A percentile compares a stretch with the other conserved stretches of the same genome.
These are phyloP conservation scores for Dendrothele bispora DNA, from an alignment of 768 basidiomycete genomes.

Conservation along the genomic window DNA sequence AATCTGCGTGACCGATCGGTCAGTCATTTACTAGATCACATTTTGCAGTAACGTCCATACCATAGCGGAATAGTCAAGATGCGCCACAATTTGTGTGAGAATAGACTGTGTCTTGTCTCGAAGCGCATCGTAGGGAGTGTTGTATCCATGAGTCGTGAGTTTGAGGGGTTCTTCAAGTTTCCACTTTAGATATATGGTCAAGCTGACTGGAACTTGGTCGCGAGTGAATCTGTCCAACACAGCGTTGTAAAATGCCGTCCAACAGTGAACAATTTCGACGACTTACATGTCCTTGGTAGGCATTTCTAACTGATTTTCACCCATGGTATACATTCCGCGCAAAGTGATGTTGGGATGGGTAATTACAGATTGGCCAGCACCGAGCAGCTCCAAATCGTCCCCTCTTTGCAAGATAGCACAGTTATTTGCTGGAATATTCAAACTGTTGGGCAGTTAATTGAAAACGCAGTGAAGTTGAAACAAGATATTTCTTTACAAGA, in stretches of 20 bases:
- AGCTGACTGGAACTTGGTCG: conserved; percentile 82
- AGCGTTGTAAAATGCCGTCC: no score
- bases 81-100: conserved; percentile 82
- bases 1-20: conserved; percentile 40
- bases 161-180: conserved; percentile 50
- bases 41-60: conserved; percentile 14
- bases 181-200: conserved; percentile 87
- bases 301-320: conserved; percentile 85
- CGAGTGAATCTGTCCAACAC: conserved; percentile 71
- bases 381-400: conserved; percentile 74
- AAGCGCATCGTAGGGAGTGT: conserved; percentile 74
- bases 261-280: no score
- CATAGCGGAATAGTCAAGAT: conserved; percentile 55
- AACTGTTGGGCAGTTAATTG: conserved; percentile 34
- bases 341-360: conserved; percentile 83
- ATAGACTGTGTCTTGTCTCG: conserved; percentile 85
- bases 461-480: not conserved
- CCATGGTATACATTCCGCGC: conserved; percentile 76
- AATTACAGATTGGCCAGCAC: conserved; percentile 83
- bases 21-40: not conserved
- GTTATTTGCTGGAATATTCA: conserved; percentile 85
- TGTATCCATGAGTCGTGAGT: conserved; percentile 82
- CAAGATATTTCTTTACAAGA: conserved; percentile 53
- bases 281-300: conserved; percentile 81
- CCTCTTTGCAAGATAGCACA: conserved; percentile 83